Percentiles rank a stretch among this genome's conserved stretches.
Conservation (phyloP, 2,329 filamentous ascomycete species). For the Calonectria pseudoturangicola region DNA sequence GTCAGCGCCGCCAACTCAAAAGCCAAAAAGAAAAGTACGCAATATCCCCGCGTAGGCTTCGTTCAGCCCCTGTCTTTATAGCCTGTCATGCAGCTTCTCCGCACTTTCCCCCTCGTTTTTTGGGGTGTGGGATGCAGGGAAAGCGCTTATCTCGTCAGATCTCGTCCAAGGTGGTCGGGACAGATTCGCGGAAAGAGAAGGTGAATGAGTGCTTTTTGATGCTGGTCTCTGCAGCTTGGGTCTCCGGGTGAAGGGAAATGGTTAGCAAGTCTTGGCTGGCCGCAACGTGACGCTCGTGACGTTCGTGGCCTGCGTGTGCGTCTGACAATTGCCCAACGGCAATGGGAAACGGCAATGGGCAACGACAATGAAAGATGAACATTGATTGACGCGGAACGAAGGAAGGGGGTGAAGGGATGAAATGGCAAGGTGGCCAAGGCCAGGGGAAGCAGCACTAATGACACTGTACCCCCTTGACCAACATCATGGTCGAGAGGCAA, state of each 20-base stretch:
- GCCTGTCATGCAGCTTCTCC: slow-evolving; percentile 36
- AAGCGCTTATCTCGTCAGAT: slow-evolving; percentile 27
- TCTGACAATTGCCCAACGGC: slow-evolving; percentile 16
- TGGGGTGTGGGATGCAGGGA: slow-evolving; percentile 14
- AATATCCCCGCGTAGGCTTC: slow-evolving; percentile 10
- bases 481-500: slow-evolving; percentile 23
- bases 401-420: slow-evolving; percentile 19
- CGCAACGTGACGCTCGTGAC: slow-evolving; percentile 19
- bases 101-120: slow-evolving; percentile 37
- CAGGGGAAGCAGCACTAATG: slow-evolving; percentile 20
- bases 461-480: slow-evolving; percentile 13
- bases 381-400: neutral
- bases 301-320: slow-evolving; percentile 4
- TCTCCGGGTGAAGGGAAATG: slow-evolving; percentile 17
- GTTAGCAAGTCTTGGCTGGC: slow-evolving; percentile 27
- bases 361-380: neutral
- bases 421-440: slow-evolving; percentile 26
- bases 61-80: slow-evolving; percentile 24
- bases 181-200: slow-evolving; percentile 21
- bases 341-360: slow-evolving; percentile 11
- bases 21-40: neutral
- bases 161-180: slow-evolving; percentile 29
- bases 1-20: slow-evolving; percentile 11
- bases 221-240: neutral
- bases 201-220: slow-evolving; percentile 28